A percentile compares a stretch with the other conserved stretches of the same genome.
phyloP scores from a whole-genome alignment of 1,139 yeast species.

The Yamadazyma epiphylla region DNA sequence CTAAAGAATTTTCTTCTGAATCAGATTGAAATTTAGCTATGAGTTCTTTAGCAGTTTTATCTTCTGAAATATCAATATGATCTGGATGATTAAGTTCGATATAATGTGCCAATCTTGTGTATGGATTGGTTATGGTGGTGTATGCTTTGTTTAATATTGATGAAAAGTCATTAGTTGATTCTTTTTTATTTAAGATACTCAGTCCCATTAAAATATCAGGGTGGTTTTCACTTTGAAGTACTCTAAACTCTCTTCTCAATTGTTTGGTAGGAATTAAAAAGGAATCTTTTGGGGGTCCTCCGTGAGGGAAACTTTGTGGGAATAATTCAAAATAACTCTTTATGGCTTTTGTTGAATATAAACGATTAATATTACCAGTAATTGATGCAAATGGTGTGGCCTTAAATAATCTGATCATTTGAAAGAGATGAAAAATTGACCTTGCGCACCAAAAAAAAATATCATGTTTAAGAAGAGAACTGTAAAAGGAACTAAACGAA shows the following conservation, averaged over 20 bases:
- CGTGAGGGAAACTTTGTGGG: constrained; percentile 69
- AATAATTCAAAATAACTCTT: constrained; percentile 55
- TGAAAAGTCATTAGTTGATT: constrained; percentile 29
- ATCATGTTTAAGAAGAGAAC: constrained; percentile 34
- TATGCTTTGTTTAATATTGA: constrained; percentile 73
- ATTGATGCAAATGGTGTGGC: background rate
- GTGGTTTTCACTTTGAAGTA: constrained; percentile 69
- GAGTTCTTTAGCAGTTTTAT: constrained; percentile 34
- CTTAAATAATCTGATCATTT: constrained; percentile 1
- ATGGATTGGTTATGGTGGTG: constrained; percentile 63
- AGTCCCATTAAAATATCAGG: constrained; percentile 62
- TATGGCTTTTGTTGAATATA: constrained; percentile 8
- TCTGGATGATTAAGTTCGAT: constrained; percentile 36
- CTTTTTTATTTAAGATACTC: constrained; percentile 13
- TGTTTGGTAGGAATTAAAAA: constrained; percentile 53
- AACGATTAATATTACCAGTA: too few species aligned
- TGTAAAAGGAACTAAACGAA: constrained; percentile 22
- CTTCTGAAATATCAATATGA: constrained; percentile 37
- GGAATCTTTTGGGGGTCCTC: constrained; percentile 62
- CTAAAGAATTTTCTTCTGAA: constrained; percentile 27
- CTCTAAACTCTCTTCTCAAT: constrained; percentile 71
- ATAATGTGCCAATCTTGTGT: constrained; percentile 49
- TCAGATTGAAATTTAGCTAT: constrained; percentile 30
- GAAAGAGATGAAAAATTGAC: background rate
- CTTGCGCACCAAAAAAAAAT: background rate